Conservation (phyloP, 352 stramenopile species). For the Globisporangium alternatum region DNA sequence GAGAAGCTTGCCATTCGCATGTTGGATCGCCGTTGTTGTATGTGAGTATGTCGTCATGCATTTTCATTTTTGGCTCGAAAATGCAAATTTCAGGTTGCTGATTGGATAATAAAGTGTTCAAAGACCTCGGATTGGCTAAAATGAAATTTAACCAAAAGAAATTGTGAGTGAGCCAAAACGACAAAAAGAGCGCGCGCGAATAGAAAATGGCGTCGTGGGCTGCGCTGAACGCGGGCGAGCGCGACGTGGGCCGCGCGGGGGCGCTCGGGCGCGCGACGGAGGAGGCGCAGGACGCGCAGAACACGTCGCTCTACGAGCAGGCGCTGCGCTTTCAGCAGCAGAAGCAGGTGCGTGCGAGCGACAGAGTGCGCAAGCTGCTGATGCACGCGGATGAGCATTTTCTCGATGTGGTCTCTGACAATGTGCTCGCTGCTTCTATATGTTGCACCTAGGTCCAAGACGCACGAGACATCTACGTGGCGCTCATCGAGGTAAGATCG, state of each 20-base stretch:
- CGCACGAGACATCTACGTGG: slow-evolving; percentile 39
- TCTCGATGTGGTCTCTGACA: not conserved
- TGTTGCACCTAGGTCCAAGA: slow-evolving; percentile 18
- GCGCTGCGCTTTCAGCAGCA: slow-evolving; percentile 68
- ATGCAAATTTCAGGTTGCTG: not conserved
- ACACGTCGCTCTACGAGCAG: slow-evolving; percentile 55
- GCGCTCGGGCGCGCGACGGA: slow-evolving; percentile 39
- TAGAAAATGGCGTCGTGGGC: slow-evolving; percentile 57
- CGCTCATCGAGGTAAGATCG: slow-evolving; percentile 25
- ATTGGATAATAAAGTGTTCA: not conserved
- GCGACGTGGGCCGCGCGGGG: slow-evolving; percentile 17
- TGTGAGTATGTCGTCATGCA: not conserved
- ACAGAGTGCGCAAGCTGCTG: not conserved
- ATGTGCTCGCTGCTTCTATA: not conserved
- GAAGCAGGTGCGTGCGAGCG: slow-evolving; percentile 24
- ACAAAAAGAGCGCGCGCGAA: slow-evolving; percentile 4
- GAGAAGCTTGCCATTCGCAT: not conserved
- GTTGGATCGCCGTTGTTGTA: too few relatives aligned
- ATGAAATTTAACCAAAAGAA: not conserved
- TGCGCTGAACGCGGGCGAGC: slow-evolving; percentile 49
- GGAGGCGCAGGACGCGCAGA: slow-evolving; percentile 69
- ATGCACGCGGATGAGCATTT: too few relatives aligned
- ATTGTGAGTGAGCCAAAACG: not conserved
- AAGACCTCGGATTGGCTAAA: not conserved
- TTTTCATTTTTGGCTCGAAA: not conserved